Conservation (phyloP, 495 filamentous ascomycete species). For the Mytilinidion resinicola region DNA sequence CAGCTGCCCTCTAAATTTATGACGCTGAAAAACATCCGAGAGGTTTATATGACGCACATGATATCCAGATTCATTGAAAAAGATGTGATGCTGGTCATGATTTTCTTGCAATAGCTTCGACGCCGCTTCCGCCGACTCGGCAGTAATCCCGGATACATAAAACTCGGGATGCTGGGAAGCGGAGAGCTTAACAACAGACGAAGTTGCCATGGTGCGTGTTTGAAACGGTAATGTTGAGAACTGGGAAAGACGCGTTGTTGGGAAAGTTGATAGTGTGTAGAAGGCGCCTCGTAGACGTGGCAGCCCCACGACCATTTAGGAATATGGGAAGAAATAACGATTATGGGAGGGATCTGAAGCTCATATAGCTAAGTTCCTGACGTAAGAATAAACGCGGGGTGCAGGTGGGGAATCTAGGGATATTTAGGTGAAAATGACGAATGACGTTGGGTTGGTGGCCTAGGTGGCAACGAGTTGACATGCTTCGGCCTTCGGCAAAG, state of each 20-base stretch:
- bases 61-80: slow-evolving; percentile 63
- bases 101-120: slow-evolving; percentile 68
- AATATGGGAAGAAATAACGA: too few relatives aligned
- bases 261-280: neutral
- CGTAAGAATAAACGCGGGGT: neutral
- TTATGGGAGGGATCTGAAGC: too few relatives aligned
- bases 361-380: neutral
- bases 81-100: slow-evolving; percentile 68
- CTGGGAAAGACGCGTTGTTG: neutral
- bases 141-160: slow-evolving; percentile 42
- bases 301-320: neutral
- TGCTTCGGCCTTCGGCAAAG: neutral
- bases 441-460: slow-evolving; percentile 5
- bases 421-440: too few relatives aligned
- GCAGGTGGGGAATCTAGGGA: neutral
- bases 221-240: neutral
- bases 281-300: neutral
- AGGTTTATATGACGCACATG: slow-evolving; percentile 36
- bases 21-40: neutral
- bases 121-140: slow-evolving; percentile 52
- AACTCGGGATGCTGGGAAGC: slow-evolving; percentile 54
- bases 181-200: slow-evolving; percentile 54
- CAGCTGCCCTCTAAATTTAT: neutral
- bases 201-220: slow-evolving; percentile 53
- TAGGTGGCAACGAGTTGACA: slow-evolving; percentile 38